Base-by-base conservation (phyloP, 2,329 filamentous ascomycete species). In the Berkeleyomyces basicola region DNA sequence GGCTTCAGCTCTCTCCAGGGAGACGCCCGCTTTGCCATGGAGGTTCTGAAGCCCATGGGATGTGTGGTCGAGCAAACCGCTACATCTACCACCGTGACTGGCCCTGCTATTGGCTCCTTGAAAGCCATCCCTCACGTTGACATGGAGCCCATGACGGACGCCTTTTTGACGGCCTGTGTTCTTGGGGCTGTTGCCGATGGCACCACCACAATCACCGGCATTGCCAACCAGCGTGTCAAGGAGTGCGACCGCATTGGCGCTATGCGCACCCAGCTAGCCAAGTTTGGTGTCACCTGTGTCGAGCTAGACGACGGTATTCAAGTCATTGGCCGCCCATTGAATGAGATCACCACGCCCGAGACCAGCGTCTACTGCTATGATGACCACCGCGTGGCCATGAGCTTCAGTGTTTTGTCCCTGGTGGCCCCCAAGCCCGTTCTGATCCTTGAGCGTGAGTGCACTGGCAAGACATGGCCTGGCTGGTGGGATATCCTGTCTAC, bases 131-230 rank as follows among this genome's bases (percentile, higher is more conserved):
- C 84, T 16, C 86, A 92, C 64, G 84, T 99, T 37, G 91, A 99
- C 70, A 99, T 99, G 93, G 93, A 97, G 72, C 88, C 92, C 0
- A 99, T 99, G 93, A 99, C 93, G 0, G 93, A 99, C 73, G 93
- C 93, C 58, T 99, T 99, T 78, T 79, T 99, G 61, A 96, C 91
- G 3, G 93, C 93, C 16, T 95, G 90, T 1, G 90, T 96, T 3
- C 80, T 99, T 57, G 93, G 90, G 36, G 93, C 93, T 43, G 89
- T 96, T 51, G 90, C 92, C 7, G 83, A 81, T 11, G 89, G 88
- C 1, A 84, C 84, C 59, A 99, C 93, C 0, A 83, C 83, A 63
- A 97, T 99, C 67, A 87, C 85, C 14, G 93, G 93, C 59, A 99
- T 99, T 68, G 93, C 93, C 39, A 99, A 99, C 70, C 93, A 99